Percentiles rank a stretch among this genome's conserved stretches.
Conservation (phyloP, 495 filamentous ascomycete genomes). For the Aspergillus panamensis region DNA sequence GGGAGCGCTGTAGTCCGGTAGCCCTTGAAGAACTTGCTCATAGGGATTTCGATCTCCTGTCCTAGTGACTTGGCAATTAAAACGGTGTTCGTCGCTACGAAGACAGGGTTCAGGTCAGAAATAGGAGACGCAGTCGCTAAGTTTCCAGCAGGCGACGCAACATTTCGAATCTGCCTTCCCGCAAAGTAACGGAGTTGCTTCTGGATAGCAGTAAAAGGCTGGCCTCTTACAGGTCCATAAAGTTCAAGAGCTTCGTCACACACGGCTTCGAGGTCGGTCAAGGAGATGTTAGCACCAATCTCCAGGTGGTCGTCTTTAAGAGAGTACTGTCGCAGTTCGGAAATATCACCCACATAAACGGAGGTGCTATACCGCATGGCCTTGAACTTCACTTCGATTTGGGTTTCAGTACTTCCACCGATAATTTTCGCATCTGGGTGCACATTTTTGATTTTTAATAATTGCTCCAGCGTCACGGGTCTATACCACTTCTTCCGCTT, state of each 20-base stretch:
- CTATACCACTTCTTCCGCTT: slow-evolving; percentile 93
- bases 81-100: slow-evolving; percentile 80
- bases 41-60: slow-evolving; percentile 75
- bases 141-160: slow-evolving; percentile 94
- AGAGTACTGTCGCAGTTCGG: slow-evolving; percentile 75
- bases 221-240: slow-evolving; percentile 68
- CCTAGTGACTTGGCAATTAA: slow-evolving; percentile 72
- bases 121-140: slow-evolving; percentile 94
- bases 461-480: slow-evolving; percentile 79
- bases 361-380: slow-evolving; percentile 84
- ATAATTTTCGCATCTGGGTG: slow-evolving; percentile 91
- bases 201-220: slow-evolving; percentile 63
- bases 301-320: slow-evolving; percentile 78
- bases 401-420: slow-evolving; percentile 92
- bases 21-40: slow-evolving; percentile 88
- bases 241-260: slow-evolving; percentile 73
- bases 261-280: slow-evolving; percentile 66
- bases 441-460: slow-evolving; percentile 83
- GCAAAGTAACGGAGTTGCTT: slow-evolving; percentile 90
- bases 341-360: slow-evolving; percentile 90
- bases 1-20: slow-evolving; percentile 84
- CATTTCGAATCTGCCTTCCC: slow-evolving; percentile 92
- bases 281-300: slow-evolving; percentile 85
- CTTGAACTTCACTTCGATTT: slow-evolving; percentile 99
- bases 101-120: slow-evolving; percentile 92